Conservation (phyloP, 352 stramenopile genomes). For the Phytophthora constricta region DNA sequence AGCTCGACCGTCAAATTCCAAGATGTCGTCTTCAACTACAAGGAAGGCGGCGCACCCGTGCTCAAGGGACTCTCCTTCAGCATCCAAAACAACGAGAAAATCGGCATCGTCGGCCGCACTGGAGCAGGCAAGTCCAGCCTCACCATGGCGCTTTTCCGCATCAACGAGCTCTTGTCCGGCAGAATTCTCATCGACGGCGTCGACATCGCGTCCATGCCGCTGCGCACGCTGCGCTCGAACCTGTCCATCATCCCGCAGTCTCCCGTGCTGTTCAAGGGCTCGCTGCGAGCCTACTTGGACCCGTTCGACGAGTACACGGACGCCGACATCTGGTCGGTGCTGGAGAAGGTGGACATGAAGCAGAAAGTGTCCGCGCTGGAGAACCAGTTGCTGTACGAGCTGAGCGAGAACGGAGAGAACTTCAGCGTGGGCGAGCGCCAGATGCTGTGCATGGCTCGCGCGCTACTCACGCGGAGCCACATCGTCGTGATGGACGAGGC, state of each 20-base stretch:
- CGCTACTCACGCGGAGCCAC: constrained; percentile 76
- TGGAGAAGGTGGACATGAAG: constrained; percentile 68
- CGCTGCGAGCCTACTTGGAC: constrained; percentile 87
- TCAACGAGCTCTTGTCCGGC: constrained; percentile 74
- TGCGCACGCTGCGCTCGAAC: constrained; percentile 27
- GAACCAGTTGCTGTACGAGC: constrained; percentile 18
- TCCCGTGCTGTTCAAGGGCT: constrained; percentile 91
- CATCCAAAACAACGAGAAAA: constrained; percentile 50
- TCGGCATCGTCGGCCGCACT: constrained; percentile 87
- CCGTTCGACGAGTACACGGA: constrained; percentile 79
- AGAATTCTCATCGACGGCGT: constrained; percentile 46
- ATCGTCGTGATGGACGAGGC: constrained; percentile 96
- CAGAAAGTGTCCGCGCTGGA: constrained; percentile 44
- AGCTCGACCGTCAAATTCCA: constrained; percentile 80
- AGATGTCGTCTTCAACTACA: constrained; percentile 26
- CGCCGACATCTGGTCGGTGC: constrained; percentile 67
- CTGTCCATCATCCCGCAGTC: constrained; percentile 71
- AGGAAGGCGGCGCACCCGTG: constrained; percentile 4
- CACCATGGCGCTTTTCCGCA: constrained; percentile 80
- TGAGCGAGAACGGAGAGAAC: constrained; percentile 60
- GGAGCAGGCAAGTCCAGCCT: constrained; percentile 81
- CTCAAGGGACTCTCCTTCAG: constrained; percentile 1
- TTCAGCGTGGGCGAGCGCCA: constrained; percentile 86
- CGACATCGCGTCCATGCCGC: constrained; percentile 39
- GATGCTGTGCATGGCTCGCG: constrained; percentile 91